A percentile compares a stretch with the other conserved stretches of the same genome.
phyloP scores from a whole-genome alignment of 768 basidiomycete genomes.

The Auricularia auricula-judae region DNA sequence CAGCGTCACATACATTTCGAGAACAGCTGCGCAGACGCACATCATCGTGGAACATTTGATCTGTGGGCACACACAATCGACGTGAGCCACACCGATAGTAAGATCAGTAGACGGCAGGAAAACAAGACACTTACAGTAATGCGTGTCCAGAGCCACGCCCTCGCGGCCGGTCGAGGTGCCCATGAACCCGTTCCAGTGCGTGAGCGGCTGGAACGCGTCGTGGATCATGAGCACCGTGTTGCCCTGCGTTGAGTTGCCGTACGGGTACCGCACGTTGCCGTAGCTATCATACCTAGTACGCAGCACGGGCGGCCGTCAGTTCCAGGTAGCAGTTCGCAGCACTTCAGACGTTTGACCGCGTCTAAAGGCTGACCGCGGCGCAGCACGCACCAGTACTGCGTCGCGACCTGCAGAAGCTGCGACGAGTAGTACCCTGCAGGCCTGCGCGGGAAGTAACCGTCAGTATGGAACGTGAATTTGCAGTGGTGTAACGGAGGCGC shows the following conservation, averaged over 20 bases:
- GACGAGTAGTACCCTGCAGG: constrained; percentile 59
- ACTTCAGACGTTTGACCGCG: no score
- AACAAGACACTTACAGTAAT: constrained; percentile 31
- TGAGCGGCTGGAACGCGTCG: constrained; percentile 70
- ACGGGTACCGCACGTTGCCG: constrained; percentile 26
- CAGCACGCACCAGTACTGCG: constrained; percentile 44
- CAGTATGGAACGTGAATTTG: neutral
- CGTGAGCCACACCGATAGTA: neutral
- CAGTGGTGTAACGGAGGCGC: constrained; percentile 7
- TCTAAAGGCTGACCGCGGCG: neutral
- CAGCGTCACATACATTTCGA: constrained; percentile 23
- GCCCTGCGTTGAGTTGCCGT: constrained; percentile 30
- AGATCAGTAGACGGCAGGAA: neutral
- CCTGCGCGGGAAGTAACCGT: constrained; percentile 22
- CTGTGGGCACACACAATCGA: constrained; percentile 20
- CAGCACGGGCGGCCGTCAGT: neutral
- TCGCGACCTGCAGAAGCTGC: constrained; percentile 36
- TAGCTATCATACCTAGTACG: constrained; percentile 7
- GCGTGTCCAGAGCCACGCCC: constrained; percentile 67
- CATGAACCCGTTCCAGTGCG: constrained; percentile 59
- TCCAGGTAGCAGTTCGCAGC: no score
- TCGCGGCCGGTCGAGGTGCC: constrained; percentile 32
- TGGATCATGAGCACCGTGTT: constrained; percentile 59
- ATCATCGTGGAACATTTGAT: constrained; percentile 5
- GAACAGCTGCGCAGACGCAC: constrained; percentile 6